These are phyloP conservation scores for Ceratonia siliqua DNA, from an alignment of 306 rosid genomes.

Conservation along the genomic window DNA sequence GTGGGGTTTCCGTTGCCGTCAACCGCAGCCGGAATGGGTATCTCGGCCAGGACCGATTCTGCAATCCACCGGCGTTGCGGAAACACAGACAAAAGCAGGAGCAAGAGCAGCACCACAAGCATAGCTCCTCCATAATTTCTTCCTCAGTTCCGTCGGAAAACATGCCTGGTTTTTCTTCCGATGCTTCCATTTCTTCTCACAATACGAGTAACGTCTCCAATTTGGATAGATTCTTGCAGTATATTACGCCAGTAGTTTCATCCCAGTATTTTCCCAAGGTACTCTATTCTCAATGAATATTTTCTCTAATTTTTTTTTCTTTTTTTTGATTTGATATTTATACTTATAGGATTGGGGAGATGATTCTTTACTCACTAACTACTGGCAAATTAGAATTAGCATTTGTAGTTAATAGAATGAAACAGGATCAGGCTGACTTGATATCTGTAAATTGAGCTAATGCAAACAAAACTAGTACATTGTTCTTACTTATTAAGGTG, in stretches of 20 bases:
- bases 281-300: not conserved
- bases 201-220: constrained; percentile 56
- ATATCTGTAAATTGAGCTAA: constrained; percentile 7
- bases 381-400: not conserved
- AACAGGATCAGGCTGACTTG: not conserved
- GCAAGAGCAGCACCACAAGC: constrained; percentile 32
- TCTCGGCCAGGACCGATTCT: constrained; percentile 72
- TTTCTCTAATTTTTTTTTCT: not conserved
- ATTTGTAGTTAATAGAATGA: not conserved
- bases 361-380: not conserved
- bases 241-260: constrained; percentile 64
- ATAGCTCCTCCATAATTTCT: constrained; percentile 42
- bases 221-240: constrained; percentile 84
- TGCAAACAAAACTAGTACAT: not conserved
- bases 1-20: constrained; percentile 66
- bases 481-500: constrained; percentile 3
- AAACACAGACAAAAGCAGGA: constrained; percentile 56
- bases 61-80: constrained; percentile 81
- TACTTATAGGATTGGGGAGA: not conserved
- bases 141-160: constrained; percentile 48
- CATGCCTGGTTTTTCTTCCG: constrained; percentile 58
- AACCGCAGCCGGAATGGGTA: constrained; percentile 49
- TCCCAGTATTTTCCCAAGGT: constrained; percentile 72
- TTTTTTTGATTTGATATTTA: not conserved
- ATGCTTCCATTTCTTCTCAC: constrained; percentile 67